These are phyloP conservation scores for Calonectria multiphialidica DNA, from an alignment of 2,329 filamentous ascomycete genomes.

Conservation along the genomic window DNA sequence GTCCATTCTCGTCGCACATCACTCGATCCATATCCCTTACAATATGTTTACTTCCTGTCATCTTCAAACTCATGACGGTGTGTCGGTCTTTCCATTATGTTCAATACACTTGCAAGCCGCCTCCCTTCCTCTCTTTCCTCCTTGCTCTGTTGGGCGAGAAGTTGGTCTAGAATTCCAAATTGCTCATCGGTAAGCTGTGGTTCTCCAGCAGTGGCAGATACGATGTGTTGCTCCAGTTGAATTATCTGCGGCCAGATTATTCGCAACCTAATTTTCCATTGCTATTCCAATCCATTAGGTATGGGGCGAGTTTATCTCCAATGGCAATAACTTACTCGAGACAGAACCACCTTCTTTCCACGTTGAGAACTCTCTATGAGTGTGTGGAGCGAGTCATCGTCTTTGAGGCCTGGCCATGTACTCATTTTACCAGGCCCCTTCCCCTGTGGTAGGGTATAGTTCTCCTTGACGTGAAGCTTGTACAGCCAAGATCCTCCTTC, in stretches of 20 bases:
- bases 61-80: not conserved
- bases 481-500: conserved; percentile 33
- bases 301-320: too few species aligned
- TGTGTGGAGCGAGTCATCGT: conserved; percentile 13
- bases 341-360: conserved; percentile 30
- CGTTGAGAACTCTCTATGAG: conserved; percentile 20
- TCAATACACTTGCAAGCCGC: conserved; percentile 16
- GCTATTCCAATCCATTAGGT: conserved; percentile 26
- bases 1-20: not conserved
- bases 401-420: conserved; percentile 31
- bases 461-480: conserved; percentile 23
- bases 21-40: not conserved
- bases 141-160: conserved; percentile 29
- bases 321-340: conserved; percentile 34
- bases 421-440: conserved; percentile 28
- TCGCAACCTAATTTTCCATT: conserved; percentile 40
- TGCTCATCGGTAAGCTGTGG: conserved; percentile 31
- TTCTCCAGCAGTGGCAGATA: conserved; percentile 4
- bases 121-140: conserved; percentile 25
- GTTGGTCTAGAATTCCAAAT: conserved; percentile 32
- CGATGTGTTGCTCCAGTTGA: conserved; percentile 23
- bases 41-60: not conserved
- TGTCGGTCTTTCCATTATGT: conserved; percentile 11
- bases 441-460: conserved; percentile 24
- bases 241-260: conserved; percentile 33